Evolutionary conservation across 345 rosid species (phyloP).

Genomic region (Corymbia maculata): DNA sequence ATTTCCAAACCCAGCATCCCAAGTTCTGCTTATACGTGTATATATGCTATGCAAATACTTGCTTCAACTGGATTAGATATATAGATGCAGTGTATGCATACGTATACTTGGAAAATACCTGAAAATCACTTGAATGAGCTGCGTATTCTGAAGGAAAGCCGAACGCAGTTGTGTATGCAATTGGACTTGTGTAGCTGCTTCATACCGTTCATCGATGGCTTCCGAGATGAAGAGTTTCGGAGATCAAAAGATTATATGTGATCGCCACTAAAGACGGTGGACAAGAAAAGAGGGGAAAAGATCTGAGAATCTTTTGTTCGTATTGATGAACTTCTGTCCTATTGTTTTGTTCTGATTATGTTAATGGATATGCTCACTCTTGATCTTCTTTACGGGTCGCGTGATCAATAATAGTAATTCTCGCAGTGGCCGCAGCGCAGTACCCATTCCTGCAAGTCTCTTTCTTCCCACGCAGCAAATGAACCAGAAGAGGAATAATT

Average conservation of each 20-base stretch:
- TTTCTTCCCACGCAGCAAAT: not conserved
- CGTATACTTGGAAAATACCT: not conserved
- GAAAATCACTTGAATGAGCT: not conserved
- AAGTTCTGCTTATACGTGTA: not conserved
- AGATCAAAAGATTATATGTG: not conserved
- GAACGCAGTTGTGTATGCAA: not conserved
- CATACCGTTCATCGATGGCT: not conserved
- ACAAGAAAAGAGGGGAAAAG: not conserved
- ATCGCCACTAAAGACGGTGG: not conserved
- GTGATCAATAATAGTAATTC: not conserved
- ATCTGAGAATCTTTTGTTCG: not conserved
- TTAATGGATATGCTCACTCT: not conserved
- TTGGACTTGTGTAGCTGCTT: not conserved
- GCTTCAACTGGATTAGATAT: not conserved
- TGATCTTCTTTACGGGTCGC: not conserved
- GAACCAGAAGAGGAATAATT: not conserved
- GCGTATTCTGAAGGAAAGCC: not conserved
- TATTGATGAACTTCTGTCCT: not conserved
- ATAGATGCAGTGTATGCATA: not conserved
- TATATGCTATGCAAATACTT: not conserved
- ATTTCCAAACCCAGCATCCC: not conserved
- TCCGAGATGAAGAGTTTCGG: not conserved
- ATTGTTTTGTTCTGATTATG: not conserved
- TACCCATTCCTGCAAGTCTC: not conserved
- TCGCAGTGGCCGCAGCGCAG: not conserved